Evolutionary conservation across 495 filamentous ascomycete genomes (phyloP).

Genomic region (Parathielavia hyrcaniae): DNA sequence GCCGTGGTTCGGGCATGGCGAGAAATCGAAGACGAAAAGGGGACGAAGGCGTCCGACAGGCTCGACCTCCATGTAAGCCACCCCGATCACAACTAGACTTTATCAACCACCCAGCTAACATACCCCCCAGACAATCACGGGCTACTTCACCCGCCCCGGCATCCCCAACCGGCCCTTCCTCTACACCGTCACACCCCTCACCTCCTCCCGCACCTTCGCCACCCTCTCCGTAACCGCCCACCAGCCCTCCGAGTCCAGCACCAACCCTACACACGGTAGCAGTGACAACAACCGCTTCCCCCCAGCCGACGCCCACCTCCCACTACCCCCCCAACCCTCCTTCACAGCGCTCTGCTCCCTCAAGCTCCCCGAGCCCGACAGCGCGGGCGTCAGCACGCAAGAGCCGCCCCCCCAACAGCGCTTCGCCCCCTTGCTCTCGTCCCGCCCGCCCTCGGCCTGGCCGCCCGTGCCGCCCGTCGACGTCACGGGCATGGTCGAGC

Average conservation of each 20-base stretch:
- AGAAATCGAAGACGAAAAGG: constrained; percentile 35
- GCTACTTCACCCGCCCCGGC: constrained; percentile 58
- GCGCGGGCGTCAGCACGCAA: constrained; percentile 30
- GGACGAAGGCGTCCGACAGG: constrained; percentile 17
- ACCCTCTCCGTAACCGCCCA: constrained; percentile 54
- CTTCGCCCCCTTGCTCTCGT: constrained; percentile 33
- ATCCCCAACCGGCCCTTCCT: constrained; percentile 51
- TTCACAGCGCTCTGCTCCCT: constrained; percentile 61
- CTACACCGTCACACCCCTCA: constrained; percentile 50
- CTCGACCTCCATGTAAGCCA: constrained; percentile 55
- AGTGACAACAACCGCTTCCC: constrained; percentile 39
- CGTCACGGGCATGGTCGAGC: constrained; percentile 27
- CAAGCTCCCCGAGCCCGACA: constrained; percentile 40
- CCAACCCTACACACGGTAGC: constrained; percentile 23
- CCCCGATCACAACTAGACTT: background rate
- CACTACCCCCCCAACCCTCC: constrained; percentile 44
- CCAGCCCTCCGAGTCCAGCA: constrained; percentile 40
- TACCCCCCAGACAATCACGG: constrained; percentile 52
- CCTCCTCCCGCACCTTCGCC: constrained; percentile 52
- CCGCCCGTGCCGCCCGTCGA: constrained; percentile 40
- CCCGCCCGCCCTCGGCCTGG: constrained; percentile 34
- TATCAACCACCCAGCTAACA: background rate
- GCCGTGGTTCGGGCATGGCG: constrained; percentile 50
- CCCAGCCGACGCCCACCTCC: constrained; percentile 30
- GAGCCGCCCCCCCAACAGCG: constrained; percentile 35